These are phyloP conservation scores for Coemansia sp. DNA, from an alignment of 192 early-diverging fungal genomes.

Conservation along the genomic window DNA sequence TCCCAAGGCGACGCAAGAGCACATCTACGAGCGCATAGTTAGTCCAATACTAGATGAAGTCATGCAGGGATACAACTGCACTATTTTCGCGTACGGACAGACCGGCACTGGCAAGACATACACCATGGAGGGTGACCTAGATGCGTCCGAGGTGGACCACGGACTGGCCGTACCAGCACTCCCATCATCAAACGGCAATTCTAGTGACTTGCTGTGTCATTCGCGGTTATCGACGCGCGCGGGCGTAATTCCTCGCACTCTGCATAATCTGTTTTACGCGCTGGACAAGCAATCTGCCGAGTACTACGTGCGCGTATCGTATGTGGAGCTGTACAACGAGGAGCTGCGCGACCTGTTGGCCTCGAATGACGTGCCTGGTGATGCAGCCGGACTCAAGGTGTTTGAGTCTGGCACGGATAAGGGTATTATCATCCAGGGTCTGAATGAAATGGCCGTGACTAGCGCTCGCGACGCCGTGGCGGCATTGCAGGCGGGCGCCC, in stretches of 20 bases:
- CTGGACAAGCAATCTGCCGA: conserved; percentile 68
- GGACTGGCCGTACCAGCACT: too few relatives aligned
- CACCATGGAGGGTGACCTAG: conserved; percentile 93
- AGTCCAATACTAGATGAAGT: conserved; percentile 81
- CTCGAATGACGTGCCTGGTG: neutral
- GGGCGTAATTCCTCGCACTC: conserved; percentile 87
- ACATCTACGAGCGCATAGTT: conserved; percentile 75
- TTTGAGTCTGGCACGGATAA: conserved; percentile 67
- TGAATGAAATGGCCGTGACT: conserved; percentile 75
- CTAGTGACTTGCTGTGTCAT: conserved; percentile 5
- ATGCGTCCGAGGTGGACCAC: too few relatives aligned
- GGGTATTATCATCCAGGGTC: conserved; percentile 72
- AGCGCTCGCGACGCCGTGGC: conserved; percentile 70
- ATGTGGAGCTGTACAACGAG: conserved; percentile 94
- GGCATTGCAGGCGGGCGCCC: conserved; percentile 65
- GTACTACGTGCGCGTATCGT: conserved; percentile 80
- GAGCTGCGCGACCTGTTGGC: conserved; percentile 87
- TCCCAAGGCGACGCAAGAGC: conserved; percentile 66
- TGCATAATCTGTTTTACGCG: conserved; percentile 72
- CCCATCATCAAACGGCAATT: too few relatives aligned
- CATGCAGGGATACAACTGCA: conserved; percentile 69
- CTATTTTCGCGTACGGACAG: conserved; percentile 81
- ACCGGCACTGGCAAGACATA: conserved; percentile 95
- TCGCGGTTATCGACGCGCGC: conserved; percentile 49
- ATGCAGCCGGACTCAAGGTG: conserved; percentile 56